Percentiles rank a stretch among this genome's conserved stretches.
Evolutionary conservation across 1,139 yeast genomes (phyloP).

Genomic region (Wickerhamomyces sp.): DNA sequence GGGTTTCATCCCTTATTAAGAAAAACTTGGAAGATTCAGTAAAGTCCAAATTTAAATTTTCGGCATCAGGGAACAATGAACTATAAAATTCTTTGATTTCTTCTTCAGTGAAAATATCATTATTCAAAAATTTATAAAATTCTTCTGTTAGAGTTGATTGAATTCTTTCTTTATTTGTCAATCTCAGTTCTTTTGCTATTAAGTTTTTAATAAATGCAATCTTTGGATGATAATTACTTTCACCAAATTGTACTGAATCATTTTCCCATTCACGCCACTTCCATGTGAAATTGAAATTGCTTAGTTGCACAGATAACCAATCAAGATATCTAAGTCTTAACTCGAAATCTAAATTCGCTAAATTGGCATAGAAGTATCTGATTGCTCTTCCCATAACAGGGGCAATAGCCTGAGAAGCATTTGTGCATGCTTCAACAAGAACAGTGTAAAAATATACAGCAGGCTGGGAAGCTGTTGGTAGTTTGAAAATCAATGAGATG

Average conservation of each 20-base stretch:
- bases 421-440: slow-evolving; percentile 83
- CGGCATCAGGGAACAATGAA: slow-evolving; percentile 26
- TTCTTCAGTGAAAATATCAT: slow-evolving; percentile 37
- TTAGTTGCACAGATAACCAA: slow-evolving; percentile 92
- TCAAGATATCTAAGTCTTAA: slow-evolving; percentile 69
- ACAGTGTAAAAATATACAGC: slow-evolving; percentile 80
- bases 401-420: slow-evolving; percentile 86
- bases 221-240: slow-evolving; percentile 59
- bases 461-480: slow-evolving; percentile 65
- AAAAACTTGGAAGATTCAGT: slow-evolving; percentile 27
- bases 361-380: slow-evolving; percentile 70
- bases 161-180: slow-evolving; percentile 66
- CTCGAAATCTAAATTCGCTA: slow-evolving; percentile 71
- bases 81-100: slow-evolving; percentile 33
- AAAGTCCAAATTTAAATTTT: slow-evolving; percentile 22
- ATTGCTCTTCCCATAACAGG: slow-evolving; percentile 95
- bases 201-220: slow-evolving; percentile 71
- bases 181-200: slow-evolving; percentile 77
- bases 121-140: slow-evolving; percentile 59
- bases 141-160: slow-evolving; percentile 74
- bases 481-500: slow-evolving; percentile 68
- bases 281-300: slow-evolving; percentile 95
- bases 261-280: slow-evolving; percentile 94
- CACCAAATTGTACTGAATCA: slow-evolving; percentile 41
- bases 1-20: slow-evolving; percentile 29